Percentiles rank a stretch among this genome's conserved stretches.
These are phyloP conservation scores for Senecio squalidus DNA, from an alignment of 140 eudicot genomes.

Conservation along the genomic window DNA sequence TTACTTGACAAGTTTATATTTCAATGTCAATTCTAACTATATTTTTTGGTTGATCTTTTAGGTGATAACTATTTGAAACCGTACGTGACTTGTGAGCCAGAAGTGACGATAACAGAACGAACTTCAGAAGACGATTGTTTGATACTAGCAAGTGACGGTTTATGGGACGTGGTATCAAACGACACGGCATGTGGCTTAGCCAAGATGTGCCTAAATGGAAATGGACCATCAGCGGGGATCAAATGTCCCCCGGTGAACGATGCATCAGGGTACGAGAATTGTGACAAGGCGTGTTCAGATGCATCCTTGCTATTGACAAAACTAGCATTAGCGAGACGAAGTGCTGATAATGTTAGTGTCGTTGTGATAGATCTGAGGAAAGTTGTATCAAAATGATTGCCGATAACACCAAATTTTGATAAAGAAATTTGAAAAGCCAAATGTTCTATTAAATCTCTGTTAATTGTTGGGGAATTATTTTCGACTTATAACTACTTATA, in stretches of 20 bases:
- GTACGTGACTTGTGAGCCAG: slow-evolving; percentile 63
- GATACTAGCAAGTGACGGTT: slow-evolving; percentile 74
- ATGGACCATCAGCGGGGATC: slow-evolving; percentile 18
- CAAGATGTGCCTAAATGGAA: slow-evolving; percentile 46
- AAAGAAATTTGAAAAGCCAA: background rate
- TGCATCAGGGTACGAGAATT: slow-evolving; percentile 9
- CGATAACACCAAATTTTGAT: background rate
- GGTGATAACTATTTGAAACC: slow-evolving; percentile 79
- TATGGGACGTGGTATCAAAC: slow-evolving; percentile 86
- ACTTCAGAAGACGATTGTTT: slow-evolving; percentile 55
- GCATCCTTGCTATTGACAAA: slow-evolving; percentile 64
- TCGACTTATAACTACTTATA: too few species aligned
- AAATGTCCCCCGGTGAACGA: slow-evolving; percentile 9
- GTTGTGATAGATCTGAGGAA: slow-evolving; percentile 58
- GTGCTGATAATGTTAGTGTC: slow-evolving; percentile 64
- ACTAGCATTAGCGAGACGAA: slow-evolving; percentile 67
- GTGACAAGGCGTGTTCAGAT: slow-evolving; percentile 44
- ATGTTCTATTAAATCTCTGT: too few species aligned
- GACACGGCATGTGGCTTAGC: slow-evolving; percentile 69
- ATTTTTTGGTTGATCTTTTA: slow-evolving; percentile 7
- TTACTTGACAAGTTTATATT: too few species aligned
- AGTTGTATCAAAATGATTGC: background rate
- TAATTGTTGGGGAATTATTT: too few species aligned
- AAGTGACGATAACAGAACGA: slow-evolving; percentile 57
- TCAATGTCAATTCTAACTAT: too few species aligned